A percentile compares a stretch with the other conserved stretches of the same genome.
Conservation (phyloP, 164 flowering plant species). For the Aristolochia fimbriata region DNA sequence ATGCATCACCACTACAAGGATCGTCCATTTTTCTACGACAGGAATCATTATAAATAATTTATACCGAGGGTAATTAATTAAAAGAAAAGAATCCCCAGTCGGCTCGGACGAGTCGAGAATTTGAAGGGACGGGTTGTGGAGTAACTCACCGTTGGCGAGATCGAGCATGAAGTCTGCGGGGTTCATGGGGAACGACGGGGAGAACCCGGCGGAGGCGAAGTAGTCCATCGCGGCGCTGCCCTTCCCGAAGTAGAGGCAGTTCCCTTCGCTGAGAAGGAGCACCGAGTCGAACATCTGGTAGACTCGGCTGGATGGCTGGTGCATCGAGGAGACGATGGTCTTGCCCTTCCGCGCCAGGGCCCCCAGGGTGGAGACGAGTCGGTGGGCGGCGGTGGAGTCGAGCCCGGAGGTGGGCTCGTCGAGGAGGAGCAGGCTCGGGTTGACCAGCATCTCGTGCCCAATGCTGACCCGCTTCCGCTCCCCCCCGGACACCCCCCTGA, state of each 20-base stretch:
- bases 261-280: constrained; percentile 63
- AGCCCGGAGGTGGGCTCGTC: constrained; percentile 94
- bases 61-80: no score
- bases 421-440: constrained; percentile 64
- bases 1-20: no score
- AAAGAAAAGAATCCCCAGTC: no score
- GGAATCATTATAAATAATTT: no score
- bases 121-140: background rate
- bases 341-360: constrained; percentile 60
- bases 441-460: constrained; percentile 75
- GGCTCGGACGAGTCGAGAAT: background rate
- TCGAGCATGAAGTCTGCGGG: constrained; percentile 93
- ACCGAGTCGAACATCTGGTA: constrained; percentile 66
- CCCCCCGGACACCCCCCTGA: constrained; percentile 80
- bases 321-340: constrained; percentile 71
- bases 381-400: constrained; percentile 77
- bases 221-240: constrained; percentile 57
- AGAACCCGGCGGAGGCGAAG: constrained; percentile 52
- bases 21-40: no score
- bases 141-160: constrained; percentile 83
- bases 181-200: constrained; percentile 70
- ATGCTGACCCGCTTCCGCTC: constrained; percentile 81
- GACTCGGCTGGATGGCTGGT: constrained; percentile 87
- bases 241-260: constrained; percentile 56
- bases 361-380: constrained; percentile 42